A percentile compares a stretch with the other conserved stretches of the same genome.
phyloP scores from a whole-genome alignment of 306 rosid species.

The Morella rubra region DNA sequence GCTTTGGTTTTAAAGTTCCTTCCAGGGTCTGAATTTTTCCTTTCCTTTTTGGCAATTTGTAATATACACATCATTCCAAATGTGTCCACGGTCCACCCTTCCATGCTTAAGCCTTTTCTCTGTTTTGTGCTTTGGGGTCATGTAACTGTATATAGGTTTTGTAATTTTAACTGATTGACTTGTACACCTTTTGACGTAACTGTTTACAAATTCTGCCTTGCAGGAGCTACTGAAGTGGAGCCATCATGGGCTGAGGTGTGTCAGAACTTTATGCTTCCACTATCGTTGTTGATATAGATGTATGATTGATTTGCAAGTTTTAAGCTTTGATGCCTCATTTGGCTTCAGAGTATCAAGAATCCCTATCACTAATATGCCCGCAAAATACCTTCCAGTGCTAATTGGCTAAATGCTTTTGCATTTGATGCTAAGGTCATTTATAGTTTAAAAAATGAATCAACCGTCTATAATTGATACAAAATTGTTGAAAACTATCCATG shows the following conservation, averaged over 20 bases:
- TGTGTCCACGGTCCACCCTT: background rate
- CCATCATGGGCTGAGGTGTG: constrained; percentile 94
- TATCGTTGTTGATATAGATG: background rate
- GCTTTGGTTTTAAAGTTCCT: background rate
- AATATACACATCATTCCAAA: background rate
- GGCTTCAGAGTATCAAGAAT: background rate
- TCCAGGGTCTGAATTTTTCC: background rate
- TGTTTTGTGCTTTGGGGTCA: constrained; percentile 4
- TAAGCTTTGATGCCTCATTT: background rate
- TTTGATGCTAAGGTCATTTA: background rate
- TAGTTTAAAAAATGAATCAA: background rate
- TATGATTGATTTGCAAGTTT: background rate
- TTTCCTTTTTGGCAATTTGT: background rate
- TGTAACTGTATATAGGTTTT: constrained; percentile 5
- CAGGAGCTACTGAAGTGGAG: constrained; percentile 88
- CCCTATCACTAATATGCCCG: background rate
- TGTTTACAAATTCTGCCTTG: constrained; percentile 26
- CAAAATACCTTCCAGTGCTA: background rate
- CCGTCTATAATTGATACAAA: background rate
- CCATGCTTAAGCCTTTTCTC: background rate
- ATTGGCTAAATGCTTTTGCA: background rate
- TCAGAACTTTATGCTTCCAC: constrained; percentile 7
- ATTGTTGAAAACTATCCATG: background rate
- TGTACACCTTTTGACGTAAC: constrained; percentile 15
- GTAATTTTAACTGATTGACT: background rate